Conservation (phyloP, 345 rosid species). For the Hevea brasiliensis region DNA sequence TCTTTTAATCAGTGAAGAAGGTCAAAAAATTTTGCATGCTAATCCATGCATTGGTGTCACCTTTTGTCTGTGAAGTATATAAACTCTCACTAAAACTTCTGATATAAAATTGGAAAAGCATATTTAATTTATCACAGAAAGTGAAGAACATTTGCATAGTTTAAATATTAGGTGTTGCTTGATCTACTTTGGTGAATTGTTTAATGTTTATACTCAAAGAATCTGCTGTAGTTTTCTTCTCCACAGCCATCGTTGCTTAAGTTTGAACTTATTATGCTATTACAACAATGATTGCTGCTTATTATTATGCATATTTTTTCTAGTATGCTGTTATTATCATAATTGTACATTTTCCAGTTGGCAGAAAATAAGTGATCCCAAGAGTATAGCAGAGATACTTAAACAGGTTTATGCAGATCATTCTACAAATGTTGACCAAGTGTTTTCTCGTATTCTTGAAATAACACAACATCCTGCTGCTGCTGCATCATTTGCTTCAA, state of each 20-base stretch:
- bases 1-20: conserved; percentile 1
- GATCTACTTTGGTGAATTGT: not conserved
- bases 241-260: not conserved
- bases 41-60: not conserved
- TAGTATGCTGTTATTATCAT: not conserved
- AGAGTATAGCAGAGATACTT: conserved; percentile 76
- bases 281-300: not conserved
- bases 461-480: conserved; percentile 90
- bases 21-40: not conserved
- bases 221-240: not conserved
- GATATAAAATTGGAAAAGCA: not conserved
- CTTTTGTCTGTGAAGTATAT: not conserved
- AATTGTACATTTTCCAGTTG: conserved; percentile 45
- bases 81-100: not conserved
- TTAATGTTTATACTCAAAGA: not conserved
- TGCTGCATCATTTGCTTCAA: conserved; percentile 89
- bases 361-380: conserved; percentile 89
- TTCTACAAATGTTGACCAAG: conserved; percentile 75
- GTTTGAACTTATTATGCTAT: not conserved
- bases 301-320: not conserved
- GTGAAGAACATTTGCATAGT: not conserved
- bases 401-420: conserved; percentile 92
- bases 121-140: not conserved
- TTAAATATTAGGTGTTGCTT: not conserved
- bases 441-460: conserved; percentile 70